These are phyloP conservation scores for Rhodotorula taiwanensis DNA, from an alignment of 768 basidiomycete species.

Conservation along the genomic window DNA sequence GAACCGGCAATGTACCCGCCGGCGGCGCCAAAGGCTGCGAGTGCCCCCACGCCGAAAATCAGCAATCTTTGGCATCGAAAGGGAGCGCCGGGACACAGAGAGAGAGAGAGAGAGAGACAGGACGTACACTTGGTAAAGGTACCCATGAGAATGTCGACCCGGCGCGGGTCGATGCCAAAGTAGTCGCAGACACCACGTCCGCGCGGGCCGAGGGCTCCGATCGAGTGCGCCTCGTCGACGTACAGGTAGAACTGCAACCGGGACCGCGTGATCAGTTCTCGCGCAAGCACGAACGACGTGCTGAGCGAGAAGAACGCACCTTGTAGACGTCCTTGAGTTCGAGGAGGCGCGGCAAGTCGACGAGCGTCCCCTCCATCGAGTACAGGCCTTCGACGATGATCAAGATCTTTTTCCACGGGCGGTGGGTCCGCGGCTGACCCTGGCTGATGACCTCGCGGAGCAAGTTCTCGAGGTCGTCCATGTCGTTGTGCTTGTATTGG, in stretches of 20 bases:
- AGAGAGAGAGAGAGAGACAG: conserved; percentile 31
- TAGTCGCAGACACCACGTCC: conserved; percentile 95
- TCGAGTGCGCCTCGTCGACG: conserved; percentile 94
- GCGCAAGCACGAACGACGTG: no score
- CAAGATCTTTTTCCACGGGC: conserved; percentile 99
- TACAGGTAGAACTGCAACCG: conserved; percentile 77
- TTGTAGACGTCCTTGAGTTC: conserved; percentile 92
- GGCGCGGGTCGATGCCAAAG: conserved; percentile 71
- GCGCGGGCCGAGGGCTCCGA: conserved; percentile 87
- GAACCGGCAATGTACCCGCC: conserved; percentile 90
- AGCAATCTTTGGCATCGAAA: not conserved
- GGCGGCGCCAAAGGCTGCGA: conserved; percentile 67
- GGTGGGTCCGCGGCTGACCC: conserved; percentile 91
- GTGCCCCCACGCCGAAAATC: not conserved
- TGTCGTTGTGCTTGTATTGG: conserved; percentile 96
- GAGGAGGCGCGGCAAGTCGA: conserved; percentile 71
- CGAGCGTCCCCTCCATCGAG: conserved; percentile 96
- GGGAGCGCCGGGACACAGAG: not conserved
- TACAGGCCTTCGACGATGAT: conserved; percentile 91
- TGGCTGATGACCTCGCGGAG: conserved; percentile 89
- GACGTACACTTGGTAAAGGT: conserved; percentile 67
- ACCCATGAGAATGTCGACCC: conserved; percentile 92
- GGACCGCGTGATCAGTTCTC: not conserved
- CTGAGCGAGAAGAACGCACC: conserved; percentile 50
- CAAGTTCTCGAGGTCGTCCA: conserved; percentile 69